phyloP scores from a whole-genome alignment of 1,139 yeast species.

The Hyphopichia burtonii region DNA sequence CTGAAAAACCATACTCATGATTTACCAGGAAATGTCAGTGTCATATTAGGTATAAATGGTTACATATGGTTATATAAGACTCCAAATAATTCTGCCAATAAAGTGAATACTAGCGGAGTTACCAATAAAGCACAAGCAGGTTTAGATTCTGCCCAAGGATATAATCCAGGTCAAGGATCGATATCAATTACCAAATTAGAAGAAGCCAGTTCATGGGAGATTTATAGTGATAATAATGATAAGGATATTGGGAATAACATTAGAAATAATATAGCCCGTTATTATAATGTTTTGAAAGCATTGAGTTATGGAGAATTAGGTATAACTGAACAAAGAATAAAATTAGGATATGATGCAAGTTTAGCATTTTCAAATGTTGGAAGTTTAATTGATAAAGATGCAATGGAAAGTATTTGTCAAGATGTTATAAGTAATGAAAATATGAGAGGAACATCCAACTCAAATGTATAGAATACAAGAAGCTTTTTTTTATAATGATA shows the following conservation, averaged over 20 bases:
- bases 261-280: conserved; percentile 77
- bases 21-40: conserved; percentile 87
- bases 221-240: conserved; percentile 89
- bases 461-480: not conserved
- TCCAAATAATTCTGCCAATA: conserved; percentile 16
- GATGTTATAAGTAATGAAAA: conserved; percentile 73
- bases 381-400: conserved; percentile 68
- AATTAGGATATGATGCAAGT: conserved; percentile 87
- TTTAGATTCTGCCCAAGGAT: conserved; percentile 34
- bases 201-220: conserved; percentile 94
- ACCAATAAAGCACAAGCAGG: conserved; percentile 6
- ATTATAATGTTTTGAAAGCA: conserved; percentile 80
- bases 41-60: conserved; percentile 92
- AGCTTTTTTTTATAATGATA: not conserved
- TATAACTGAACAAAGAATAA: conserved; percentile 76
- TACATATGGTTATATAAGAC: conserved; percentile 90
- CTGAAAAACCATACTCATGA: conserved; percentile 84
- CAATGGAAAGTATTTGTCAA: conserved; percentile 69
- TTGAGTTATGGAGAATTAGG: conserved; percentile 82
- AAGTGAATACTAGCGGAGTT: conserved; percentile 1
- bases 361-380: conserved; percentile 75
- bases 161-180: conserved; percentile 58
- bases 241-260: conserved; percentile 53
- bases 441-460: conserved; percentile 55
- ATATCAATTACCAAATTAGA: conserved; percentile 83